Percentiles rank a stretch among this genome's conserved stretches.
phyloP scores from a whole-genome alignment of 2,329 filamentous ascomycete genomes.

The Exophiala sp. region DNA sequence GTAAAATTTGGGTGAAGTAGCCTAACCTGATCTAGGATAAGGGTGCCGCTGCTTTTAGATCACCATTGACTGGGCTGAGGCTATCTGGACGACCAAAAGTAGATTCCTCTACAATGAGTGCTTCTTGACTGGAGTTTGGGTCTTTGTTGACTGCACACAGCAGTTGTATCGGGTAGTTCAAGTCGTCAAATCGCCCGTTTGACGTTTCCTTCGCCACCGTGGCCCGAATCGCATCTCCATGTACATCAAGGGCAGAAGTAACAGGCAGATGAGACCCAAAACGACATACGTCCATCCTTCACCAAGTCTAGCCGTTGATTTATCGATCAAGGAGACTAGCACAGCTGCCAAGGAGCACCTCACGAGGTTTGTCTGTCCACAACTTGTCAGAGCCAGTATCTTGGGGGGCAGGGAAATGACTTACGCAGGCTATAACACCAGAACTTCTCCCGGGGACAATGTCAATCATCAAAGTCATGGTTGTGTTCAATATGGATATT shows the following conservation, averaged over 20 bases:
- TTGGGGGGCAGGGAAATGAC: neutral
- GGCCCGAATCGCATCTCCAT: conserved; percentile 4
- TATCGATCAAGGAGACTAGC: conserved; percentile 3
- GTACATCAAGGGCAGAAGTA: conserved; percentile 3
- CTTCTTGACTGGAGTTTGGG: too few relatives aligned
- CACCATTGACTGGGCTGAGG: too few relatives aligned
- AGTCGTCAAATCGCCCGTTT: too few relatives aligned
- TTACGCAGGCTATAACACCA: conserved; percentile 2
- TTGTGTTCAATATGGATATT: conserved; percentile 3
- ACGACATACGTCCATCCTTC: conserved; percentile 6
- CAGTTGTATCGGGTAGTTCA: too few relatives aligned
- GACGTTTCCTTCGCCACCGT: neutral
- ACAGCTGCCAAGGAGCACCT: conserved; percentile 3
- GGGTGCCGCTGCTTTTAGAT: too few relatives aligned
- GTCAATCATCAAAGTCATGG: conserved; percentile 7
- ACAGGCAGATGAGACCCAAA: neutral
- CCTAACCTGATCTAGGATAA: too few relatives aligned
- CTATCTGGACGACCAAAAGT: too few relatives aligned
- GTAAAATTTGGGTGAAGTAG: too few relatives aligned
- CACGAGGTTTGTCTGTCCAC: conserved; percentile 1
- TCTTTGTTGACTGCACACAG: too few relatives aligned
- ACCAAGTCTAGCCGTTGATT: neutral
- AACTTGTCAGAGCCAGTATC: neutral
- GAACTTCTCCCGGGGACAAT: conserved; percentile 2
- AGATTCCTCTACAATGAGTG: too few relatives aligned